Evolutionary conservation across 78 protist genomes (phyloP).

Genomic region (Emiliania huxleyi): DNA sequence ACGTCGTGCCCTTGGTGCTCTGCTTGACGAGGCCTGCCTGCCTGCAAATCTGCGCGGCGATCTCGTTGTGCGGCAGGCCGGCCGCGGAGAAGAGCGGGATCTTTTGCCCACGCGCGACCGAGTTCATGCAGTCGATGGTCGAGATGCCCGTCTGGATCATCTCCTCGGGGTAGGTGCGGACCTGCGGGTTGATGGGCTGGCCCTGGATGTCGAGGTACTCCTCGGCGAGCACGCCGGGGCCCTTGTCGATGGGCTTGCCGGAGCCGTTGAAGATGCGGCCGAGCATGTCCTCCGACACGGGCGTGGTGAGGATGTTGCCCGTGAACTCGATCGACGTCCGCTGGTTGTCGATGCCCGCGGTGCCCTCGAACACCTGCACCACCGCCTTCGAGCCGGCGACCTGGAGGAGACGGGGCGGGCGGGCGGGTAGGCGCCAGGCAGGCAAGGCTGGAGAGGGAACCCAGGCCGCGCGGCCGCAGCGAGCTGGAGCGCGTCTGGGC

Average conservation of each 20-base stretch:
- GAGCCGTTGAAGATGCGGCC: constrained; percentile 99
- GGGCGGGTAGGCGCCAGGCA: background rate
- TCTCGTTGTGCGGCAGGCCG: constrained; percentile 98
- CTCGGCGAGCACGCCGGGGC: constrained; percentile 94
- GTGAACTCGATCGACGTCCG: constrained; percentile 91
- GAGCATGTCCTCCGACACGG: constrained; percentile 98
- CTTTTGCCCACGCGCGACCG: constrained; percentile 99
- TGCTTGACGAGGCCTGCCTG: constrained; percentile 94
- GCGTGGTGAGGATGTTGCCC: constrained; percentile 88
- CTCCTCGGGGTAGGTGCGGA: constrained; percentile 97
- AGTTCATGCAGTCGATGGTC: constrained; percentile 98
- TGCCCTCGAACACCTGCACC: constrained; percentile 99
- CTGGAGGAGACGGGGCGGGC: too few species aligned
- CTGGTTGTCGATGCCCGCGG: constrained; percentile 96
- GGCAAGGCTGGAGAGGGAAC: background rate
- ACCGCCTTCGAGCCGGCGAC: constrained; percentile 88
- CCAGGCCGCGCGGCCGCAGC: constrained; percentile 58
- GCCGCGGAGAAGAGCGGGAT: constrained; percentile 99
- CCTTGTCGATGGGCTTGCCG: constrained; percentile 97
- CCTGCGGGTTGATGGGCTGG: constrained; percentile 97
- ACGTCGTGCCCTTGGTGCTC: constrained; percentile 50
- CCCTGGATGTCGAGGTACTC: constrained; percentile 93
- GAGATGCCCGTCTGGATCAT: constrained; percentile 99
- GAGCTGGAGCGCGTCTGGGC: too few species aligned
- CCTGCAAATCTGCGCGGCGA: constrained; percentile 99